phyloP scores from a whole-genome alignment of 2,329 filamentous ascomycete species.

The Dothideomycetidae sp. region DNA sequence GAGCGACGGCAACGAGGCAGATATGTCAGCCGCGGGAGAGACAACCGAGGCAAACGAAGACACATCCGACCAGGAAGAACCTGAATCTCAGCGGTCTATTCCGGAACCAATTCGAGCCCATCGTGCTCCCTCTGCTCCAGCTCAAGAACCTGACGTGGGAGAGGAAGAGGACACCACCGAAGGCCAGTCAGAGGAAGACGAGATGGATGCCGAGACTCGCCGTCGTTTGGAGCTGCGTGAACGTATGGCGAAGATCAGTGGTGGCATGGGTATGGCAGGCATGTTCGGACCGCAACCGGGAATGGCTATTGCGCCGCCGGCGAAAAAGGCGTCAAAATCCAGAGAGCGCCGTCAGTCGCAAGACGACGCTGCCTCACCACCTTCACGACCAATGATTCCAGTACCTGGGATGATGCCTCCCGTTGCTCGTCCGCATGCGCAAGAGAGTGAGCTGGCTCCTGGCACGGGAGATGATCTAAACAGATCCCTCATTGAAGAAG shows the following conservation, averaged over 20 bases:
- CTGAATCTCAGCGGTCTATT: constrained; percentile 24
- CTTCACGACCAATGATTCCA: constrained; percentile 41
- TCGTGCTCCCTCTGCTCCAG: constrained; percentile 28
- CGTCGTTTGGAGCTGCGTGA: constrained; percentile 80
- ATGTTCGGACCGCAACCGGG: constrained; percentile 69
- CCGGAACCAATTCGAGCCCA: constrained; percentile 26
- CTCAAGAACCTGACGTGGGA: constrained; percentile 31
- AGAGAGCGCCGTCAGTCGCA: constrained; percentile 24
- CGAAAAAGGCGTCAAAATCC: constrained; percentile 31
- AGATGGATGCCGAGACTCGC: constrained; percentile 73
- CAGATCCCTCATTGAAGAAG: constrained; percentile 28
- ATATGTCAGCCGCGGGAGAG: constrained; percentile 49
- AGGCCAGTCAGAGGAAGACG: constrained; percentile 53
- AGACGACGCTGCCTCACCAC: constrained; percentile 19
- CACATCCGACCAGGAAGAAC: constrained; percentile 57
- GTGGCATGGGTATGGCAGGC: constrained; percentile 90
- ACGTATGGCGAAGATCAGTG: constrained; percentile 97
- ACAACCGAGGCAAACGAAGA: constrained; percentile 47
- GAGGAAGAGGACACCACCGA: constrained; percentile 33
- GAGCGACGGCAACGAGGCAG: constrained; percentile 51
- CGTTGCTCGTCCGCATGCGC: constrained; percentile 35
- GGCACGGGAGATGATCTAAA: constrained; percentile 38
- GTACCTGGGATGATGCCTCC: constrained; percentile 51
- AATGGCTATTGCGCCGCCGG: constrained; percentile 45
- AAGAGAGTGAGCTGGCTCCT: constrained; percentile 28